Evolutionary conservation across 352 stramenopile species (phyloP), one percentile per base, ranked within the genome.

Genomic region (Globisporangium rhizosaccharum): DNA sequence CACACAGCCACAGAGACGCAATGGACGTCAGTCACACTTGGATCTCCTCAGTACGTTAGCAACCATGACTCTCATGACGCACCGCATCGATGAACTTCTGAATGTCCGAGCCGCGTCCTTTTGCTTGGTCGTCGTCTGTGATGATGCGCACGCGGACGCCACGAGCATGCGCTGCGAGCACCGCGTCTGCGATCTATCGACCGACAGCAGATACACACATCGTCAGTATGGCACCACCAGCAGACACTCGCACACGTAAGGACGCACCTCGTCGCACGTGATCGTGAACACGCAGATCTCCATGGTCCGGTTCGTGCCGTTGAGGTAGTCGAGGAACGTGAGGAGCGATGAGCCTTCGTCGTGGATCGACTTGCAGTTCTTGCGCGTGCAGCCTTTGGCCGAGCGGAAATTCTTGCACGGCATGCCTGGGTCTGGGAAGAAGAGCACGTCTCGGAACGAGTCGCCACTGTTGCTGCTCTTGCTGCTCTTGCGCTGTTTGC

Each of bases 261-360:
- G 14, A 25, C 63, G 12, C 53, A 87, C 79, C 62, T 89, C 79
- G 37, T 89, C 76, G 41, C 76, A 87, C 0, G 79, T 89, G 66
- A 89, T 87, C 17, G 76, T 89, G 56, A 89, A 89, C 37, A 89
- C 79, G 53, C 75, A 85, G 45, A 89, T 79, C 48, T 89, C 79
- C 69, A 87, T 80, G 5, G 70, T 79, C 37, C 61, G 68, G 45
- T 65, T 77, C 28, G 76, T 71, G 2, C 51, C 61, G 18, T 74
- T 66, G 41, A 89, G 68, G 57, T 72, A 79, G 25, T 62, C 62
- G 33, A 89, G 61, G 36, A 89, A 59, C 45, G 68, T 82, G 61
- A 87, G 57, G 26, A 89, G 71, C 51, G 72, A 84, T 53, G 75
- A 86, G 57, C 69, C 67, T 57, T 79, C 64, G 54, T 85, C 72